Percentiles rank a stretch among this genome's conserved stretches.
Conservation (phyloP, 257 asterid genomes). For the Buddleja alternifolia region DNA sequence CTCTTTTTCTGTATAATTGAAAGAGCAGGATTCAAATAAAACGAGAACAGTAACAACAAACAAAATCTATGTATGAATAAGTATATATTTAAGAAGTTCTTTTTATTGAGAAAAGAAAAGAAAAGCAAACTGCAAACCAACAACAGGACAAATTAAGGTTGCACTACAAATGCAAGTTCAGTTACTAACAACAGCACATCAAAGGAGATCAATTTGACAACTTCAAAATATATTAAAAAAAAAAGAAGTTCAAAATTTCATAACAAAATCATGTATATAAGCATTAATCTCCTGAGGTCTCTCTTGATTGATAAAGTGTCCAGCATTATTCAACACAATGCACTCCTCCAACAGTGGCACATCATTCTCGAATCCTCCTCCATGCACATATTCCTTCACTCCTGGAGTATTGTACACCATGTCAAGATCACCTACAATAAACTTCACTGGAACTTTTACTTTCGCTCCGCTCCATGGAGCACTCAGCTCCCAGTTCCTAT, state of each 20-base stretch:
- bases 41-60: too few species aligned
- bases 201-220: too few species aligned
- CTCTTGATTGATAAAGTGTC: slow-evolving; percentile 91
- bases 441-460: slow-evolving; percentile 75
- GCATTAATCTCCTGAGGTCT: slow-evolving; percentile 55
- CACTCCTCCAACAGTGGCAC: slow-evolving; percentile 80
- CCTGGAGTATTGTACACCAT: slow-evolving; percentile 85
- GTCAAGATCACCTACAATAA: slow-evolving; percentile 71
- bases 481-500: slow-evolving; percentile 88
- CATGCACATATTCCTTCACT: slow-evolving; percentile 81
- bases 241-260: slow-evolving; percentile 34
- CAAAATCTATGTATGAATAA: too few species aligned
- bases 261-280: slow-evolving; percentile 57
- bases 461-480: slow-evolving; percentile 78
- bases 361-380: slow-evolving; percentile 76
- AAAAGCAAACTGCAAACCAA: too few species aligned
- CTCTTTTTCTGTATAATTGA: too few species aligned
- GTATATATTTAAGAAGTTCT: too few species aligned
- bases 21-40: too few species aligned
- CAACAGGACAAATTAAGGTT: too few species aligned
- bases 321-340: slow-evolving; percentile 64
- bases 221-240: too few species aligned
- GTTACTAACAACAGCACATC: too few species aligned
- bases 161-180: too few species aligned
- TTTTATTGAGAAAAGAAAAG: too few species aligned